Evolutionary conservation across 257 asterid species (phyloP).

Genomic region (Capsicum pubescens): DNA sequence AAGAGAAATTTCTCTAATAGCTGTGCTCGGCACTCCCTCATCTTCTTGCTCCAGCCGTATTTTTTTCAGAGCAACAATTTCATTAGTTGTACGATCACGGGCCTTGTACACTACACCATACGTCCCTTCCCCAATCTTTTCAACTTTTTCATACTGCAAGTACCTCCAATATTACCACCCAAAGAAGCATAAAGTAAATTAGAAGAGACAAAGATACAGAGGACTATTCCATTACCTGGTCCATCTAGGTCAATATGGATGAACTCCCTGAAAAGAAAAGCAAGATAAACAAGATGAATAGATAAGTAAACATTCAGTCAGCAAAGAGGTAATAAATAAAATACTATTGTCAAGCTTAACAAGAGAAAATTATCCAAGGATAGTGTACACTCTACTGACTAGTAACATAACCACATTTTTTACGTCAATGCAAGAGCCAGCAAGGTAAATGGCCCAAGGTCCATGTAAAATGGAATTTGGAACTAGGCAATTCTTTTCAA

Average conservation of each 20-base stretch:
- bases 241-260: constrained; percentile 54
- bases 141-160: constrained; percentile 88
- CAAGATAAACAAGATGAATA: constrained; percentile 5
- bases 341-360: not conserved
- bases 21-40: constrained; percentile 98
- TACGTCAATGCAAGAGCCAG: not conserved
- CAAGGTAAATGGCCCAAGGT: constrained; percentile 2
- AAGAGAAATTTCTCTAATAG: constrained; percentile 92
- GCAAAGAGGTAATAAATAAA: constrained; percentile 7
- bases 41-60: constrained; percentile 96
- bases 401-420: constrained; percentile 11
- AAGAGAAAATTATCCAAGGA: not conserved
- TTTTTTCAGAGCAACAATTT: constrained; percentile 90
- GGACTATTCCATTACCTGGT: constrained; percentile 61
- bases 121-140: constrained; percentile 97
- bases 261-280: constrained; percentile 25
- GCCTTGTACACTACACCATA: constrained; percentile 99
- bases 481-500: constrained; percentile 1
- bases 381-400: not conserved
- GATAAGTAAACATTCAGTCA: not conserved
- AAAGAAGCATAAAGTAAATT: not conserved
- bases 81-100: constrained; percentile 79
- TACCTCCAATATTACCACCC: constrained; percentile 34
- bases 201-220: constrained; percentile 12
- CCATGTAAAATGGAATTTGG: constrained; percentile 8